Percentiles rank a stretch among this genome's conserved stretches.
These are phyloP conservation scores for Puccinellia tenuiflora DNA, from an alignment of 176 grass and related monocot species.

Conservation along the genomic window DNA sequence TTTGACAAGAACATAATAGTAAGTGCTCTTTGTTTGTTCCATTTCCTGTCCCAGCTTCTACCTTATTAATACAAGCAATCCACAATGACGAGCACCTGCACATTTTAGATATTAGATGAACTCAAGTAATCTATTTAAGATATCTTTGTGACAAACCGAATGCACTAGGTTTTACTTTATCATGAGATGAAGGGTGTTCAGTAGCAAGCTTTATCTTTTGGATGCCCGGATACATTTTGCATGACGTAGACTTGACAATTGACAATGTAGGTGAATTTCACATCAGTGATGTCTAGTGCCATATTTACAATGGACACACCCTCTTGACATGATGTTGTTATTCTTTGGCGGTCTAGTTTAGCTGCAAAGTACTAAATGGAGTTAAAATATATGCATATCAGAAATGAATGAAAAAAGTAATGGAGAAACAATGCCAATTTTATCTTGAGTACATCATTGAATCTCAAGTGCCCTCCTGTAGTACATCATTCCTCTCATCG, in stretches of 20 bases:
- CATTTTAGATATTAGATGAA: slow-evolving; percentile 8
- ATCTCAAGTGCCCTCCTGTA: slow-evolving; percentile 64
- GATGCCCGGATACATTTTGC: slow-evolving; percentile 53
- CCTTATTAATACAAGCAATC: slow-evolving; percentile 75
- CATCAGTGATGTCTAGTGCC: slow-evolving; percentile 52
- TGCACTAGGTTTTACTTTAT: slow-evolving; percentile 16
- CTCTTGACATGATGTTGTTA: slow-evolving; percentile 17
- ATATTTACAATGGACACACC: neutral
- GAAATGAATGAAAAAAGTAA: neutral
- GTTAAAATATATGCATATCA: neutral
- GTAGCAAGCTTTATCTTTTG: slow-evolving; percentile 35
- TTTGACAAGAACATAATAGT: no score
- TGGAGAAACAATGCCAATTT: slow-evolving; percentile 27
- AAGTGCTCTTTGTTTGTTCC: no score
- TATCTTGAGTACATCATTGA: slow-evolving; percentile 59
- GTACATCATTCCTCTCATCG: slow-evolving; percentile 99
- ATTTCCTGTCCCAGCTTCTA: no score
- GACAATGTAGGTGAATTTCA: slow-evolving; percentile 90
- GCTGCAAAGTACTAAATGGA: slow-evolving; percentile 26
- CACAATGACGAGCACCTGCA: slow-evolving; percentile 53
- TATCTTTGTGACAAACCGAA: neutral
- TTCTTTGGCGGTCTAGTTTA: slow-evolving; percentile 17
- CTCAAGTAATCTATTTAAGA: neutral
- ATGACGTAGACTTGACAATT: slow-evolving; percentile 75
- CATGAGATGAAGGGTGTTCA: slow-evolving; percentile 79